Evolutionary conservation across 2,329 filamentous ascomycete genomes (phyloP), one percentile per base, ranked within the genome.

Genomic region (Ophiostoma novo-ulmi): DNA sequence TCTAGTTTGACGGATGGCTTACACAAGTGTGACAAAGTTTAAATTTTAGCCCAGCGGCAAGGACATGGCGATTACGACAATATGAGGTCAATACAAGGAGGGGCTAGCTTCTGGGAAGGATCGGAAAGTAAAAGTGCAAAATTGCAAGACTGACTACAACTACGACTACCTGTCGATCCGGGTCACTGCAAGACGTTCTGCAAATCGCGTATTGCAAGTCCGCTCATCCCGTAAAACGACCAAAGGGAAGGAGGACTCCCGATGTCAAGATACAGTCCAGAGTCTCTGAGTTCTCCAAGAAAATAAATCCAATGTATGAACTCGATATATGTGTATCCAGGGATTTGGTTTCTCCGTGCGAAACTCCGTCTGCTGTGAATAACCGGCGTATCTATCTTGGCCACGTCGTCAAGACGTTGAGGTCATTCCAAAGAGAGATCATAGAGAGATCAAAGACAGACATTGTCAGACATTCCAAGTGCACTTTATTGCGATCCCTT

Each of bases 21-120:
- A 20, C 44, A n/a, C 44, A 48, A 48, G 55, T 61, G 13, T 17
- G 55, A 61, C 55, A 31, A 61, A 61, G 55, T 61, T 61, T 61
- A 61, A 63, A n/a, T 48, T 20, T n/a, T 48, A 48, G 44, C 44
- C 44, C 44, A 48, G 17, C 44, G 20, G 17, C 17, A 48, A 48
- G 14, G 17, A 48, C 17, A 48, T 48, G 44, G n/a, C 44, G n/a
- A 48, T 48, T 48, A 48, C 44, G 44, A 48, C 44, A 48, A 48
- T 48, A 48, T 48, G 44, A 48, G 44, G 44, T 48, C 41, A 48
- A 48, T 48, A 20, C 44, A 48, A 48, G 44, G 44, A 48, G 44
- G 17, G n/a, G 44, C 44, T 48, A 48, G 44, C 44, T 20, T 17
- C 44, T 48, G 7, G 44, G 20, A 48, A 20, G 44, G 6, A 20